phyloP scores from a whole-genome alignment of 1,139 yeast genomes.

The Kodamaea anthophila region DNA sequence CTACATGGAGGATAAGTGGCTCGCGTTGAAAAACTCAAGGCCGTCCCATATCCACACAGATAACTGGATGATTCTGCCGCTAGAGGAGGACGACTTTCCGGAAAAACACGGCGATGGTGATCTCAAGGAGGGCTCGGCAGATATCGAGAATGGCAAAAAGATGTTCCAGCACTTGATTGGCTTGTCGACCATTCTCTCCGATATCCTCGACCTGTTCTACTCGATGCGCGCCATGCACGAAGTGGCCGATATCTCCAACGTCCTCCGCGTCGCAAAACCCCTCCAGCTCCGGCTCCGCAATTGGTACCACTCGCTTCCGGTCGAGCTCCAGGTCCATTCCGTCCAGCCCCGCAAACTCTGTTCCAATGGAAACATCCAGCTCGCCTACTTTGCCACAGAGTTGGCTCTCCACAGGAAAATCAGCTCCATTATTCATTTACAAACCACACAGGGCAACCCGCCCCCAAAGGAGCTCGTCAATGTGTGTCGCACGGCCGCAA shows the following conservation, averaged over 20 bases:
- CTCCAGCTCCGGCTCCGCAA: slow-evolving; percentile 68
- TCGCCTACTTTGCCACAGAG: slow-evolving; percentile 85
- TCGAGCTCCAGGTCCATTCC: slow-evolving; percentile 58
- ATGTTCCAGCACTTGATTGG: slow-evolving; percentile 67
- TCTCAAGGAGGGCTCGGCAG: slow-evolving; percentile 55
- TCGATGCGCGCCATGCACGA: slow-evolving; percentile 60
- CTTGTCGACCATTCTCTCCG: slow-evolving; percentile 63
- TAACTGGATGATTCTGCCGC: slow-evolving; percentile 64
- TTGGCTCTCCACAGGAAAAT: slow-evolving; percentile 78
- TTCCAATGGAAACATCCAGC: slow-evolving; percentile 68
- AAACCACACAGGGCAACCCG: slow-evolving; percentile 29
- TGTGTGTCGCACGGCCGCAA: slow-evolving; percentile 82
- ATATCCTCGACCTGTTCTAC: slow-evolving; percentile 63
- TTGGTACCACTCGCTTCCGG: slow-evolving; percentile 82
- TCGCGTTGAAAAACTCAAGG: slow-evolving; percentile 66
- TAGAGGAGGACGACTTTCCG: slow-evolving; percentile 71
- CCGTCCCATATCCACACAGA: slow-evolving; percentile 68
- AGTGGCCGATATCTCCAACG: slow-evolving; percentile 53
- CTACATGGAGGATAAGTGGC: slow-evolving; percentile 85
- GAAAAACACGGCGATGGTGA: slow-evolving; percentile 57
- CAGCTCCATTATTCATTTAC: slow-evolving; percentile 49
- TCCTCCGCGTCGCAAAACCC: slow-evolving; percentile 75
- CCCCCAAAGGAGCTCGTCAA: slow-evolving; percentile 54
- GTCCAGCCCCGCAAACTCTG: slow-evolving; percentile 56
- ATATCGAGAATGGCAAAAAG: slow-evolving; percentile 65